These are phyloP conservation scores for Taxawa tesnikishii DNA, from an alignment of 2,329 filamentous ascomycete genomes.

Conservation along the genomic window DNA sequence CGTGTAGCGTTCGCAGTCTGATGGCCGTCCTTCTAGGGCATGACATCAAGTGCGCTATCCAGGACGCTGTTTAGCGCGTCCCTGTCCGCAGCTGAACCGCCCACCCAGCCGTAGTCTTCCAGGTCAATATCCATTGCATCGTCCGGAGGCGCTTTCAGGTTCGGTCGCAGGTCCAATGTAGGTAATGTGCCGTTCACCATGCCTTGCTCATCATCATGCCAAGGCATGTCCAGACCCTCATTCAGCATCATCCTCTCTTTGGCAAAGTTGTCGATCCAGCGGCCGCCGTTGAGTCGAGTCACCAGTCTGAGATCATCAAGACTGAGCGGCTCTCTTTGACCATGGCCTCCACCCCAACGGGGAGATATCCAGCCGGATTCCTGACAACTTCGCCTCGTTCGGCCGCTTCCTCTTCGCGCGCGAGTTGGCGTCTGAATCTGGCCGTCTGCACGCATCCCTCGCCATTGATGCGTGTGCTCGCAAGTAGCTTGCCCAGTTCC, in stretches of 20 bases:
- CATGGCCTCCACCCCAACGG: constrained; percentile 67
- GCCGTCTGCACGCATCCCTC: constrained; percentile 57
- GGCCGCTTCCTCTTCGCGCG: constrained; percentile 61
- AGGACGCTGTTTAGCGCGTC: constrained; percentile 21
- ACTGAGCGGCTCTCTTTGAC: constrained; percentile 57
- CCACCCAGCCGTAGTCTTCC: constrained; percentile 25
- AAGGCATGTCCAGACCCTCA: constrained; percentile 39
- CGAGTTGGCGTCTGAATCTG: constrained; percentile 63
- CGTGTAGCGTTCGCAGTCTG: too few species aligned
- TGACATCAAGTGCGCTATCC: constrained; percentile 24
- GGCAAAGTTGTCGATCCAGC: constrained; percentile 58
- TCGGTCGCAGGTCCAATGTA: constrained; percentile 12
- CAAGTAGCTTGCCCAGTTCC: constrained; percentile 41
- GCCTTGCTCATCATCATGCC: constrained; percentile 7
- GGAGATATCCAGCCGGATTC: constrained; percentile 66
- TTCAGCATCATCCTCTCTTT: constrained; percentile 62
- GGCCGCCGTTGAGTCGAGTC: constrained; percentile 59
- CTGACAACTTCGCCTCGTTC: constrained; percentile 61
- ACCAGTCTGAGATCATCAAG: constrained; percentile 70
- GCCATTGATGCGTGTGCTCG: constrained; percentile 43
- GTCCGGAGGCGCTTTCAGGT: constrained; percentile 13
- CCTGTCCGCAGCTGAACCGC: constrained; percentile 17
- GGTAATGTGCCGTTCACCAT: constrained; percentile 6
- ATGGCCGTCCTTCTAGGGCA: too few species aligned
- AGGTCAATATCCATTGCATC: constrained; percentile 24